Conservation (phyloP, 139 green algal genomes). For the Closterium sp. region DNA sequence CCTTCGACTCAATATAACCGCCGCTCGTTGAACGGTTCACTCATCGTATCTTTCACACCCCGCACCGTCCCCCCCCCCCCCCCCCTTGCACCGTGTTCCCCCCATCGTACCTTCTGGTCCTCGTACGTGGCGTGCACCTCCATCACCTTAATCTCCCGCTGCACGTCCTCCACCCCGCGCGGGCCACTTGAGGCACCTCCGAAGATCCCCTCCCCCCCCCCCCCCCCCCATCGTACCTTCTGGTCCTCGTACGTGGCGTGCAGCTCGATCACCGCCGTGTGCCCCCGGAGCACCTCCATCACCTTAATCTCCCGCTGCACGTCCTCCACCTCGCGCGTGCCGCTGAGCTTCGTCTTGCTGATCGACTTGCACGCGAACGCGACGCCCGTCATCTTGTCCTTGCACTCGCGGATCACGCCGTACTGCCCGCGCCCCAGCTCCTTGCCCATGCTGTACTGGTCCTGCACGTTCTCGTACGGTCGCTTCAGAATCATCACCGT, state of each 20-base stretch:
- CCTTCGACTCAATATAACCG: background rate
- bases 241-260: constrained; percentile 8
- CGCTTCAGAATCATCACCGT: constrained; percentile 13
- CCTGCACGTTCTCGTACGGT: constrained; percentile 25
- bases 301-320: constrained; percentile 79
- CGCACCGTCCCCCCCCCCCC: background rate
- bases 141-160: constrained; percentile 71
- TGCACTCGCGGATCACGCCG: constrained; percentile 10
- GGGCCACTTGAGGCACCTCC: constrained; percentile 8
- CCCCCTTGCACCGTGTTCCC: background rate
- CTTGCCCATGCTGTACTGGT: constrained; percentile 19
- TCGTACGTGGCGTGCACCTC: constrained; percentile 2
- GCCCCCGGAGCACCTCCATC: background rate
- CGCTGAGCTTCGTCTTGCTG: constrained; percentile 81
- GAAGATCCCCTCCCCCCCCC: background rate
- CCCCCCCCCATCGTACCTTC: background rate
- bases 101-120: constrained; percentile 6
- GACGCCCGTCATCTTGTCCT: constrained; percentile 44
- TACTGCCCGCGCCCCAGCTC: constrained; percentile 42
- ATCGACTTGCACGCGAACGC: constrained; percentile 90
- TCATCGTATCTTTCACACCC: background rate
- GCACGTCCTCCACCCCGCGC: constrained; percentile 90
- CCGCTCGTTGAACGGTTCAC: background rate
- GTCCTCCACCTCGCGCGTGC: constrained; percentile 85
- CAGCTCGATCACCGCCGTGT: background rate